Evolutionary conservation across 169 alveolate species (phyloP).

Genomic region (Plasmodium fragile): DNA sequence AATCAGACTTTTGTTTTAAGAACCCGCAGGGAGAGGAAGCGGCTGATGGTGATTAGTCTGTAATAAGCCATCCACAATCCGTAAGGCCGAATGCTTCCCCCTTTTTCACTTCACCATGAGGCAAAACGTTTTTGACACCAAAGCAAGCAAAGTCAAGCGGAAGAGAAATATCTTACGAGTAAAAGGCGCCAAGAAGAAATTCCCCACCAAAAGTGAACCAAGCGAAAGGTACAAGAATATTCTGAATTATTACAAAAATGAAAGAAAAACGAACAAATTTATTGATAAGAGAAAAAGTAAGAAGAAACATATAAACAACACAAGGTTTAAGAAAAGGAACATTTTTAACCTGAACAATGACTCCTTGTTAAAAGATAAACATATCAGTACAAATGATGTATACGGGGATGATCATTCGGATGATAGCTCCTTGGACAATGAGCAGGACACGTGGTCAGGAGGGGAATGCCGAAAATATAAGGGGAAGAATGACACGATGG

Average conservation of each 20-base stretch:
- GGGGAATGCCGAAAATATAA: neutral
- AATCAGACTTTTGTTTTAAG: neutral
- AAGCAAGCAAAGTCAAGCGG: constrained; percentile 1
- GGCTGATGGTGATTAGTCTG: neutral
- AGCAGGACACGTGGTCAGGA: neutral
- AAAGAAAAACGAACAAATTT: constrained; percentile 75
- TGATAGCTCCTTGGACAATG: neutral
- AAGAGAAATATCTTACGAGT: constrained; percentile 56
- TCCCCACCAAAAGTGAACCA: constrained; percentile 19
- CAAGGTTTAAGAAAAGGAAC: constrained; percentile 21
- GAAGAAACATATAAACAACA: constrained; percentile 6
- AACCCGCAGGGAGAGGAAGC: neutral
- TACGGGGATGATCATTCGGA: neutral
- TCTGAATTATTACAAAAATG: constrained; percentile 69
- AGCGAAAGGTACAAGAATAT: constrained; percentile 46
- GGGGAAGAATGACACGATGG: neutral
- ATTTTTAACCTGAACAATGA: constrained; percentile 71
- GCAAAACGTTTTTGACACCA: constrained; percentile 49
- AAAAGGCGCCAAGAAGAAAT: constrained; percentile 9
- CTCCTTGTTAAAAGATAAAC: constrained; percentile 15
- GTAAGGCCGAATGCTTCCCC: neutral
- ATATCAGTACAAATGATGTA: constrained; percentile 40
- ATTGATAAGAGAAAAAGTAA: constrained; percentile 75
- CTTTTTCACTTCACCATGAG: constrained; percentile 11
- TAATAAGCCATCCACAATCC: neutral